These are phyloP conservation scores for Cryphonectria japonica DNA, from an alignment of 2,329 filamentous ascomycete species.

Conservation along the genomic window DNA sequence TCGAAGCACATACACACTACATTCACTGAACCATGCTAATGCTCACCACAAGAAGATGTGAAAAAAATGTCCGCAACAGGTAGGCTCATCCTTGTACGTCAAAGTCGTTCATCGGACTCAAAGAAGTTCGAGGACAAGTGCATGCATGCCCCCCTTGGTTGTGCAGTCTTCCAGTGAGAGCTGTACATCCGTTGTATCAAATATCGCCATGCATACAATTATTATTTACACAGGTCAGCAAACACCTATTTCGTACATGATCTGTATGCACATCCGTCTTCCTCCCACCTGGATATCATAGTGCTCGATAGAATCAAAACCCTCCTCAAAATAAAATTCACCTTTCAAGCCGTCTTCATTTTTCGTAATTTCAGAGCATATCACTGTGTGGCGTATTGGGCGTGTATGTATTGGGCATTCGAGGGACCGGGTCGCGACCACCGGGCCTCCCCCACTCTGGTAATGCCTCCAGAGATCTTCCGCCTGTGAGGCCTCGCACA, in stretches of 20 bases:
- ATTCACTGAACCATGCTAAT: constrained; percentile 36
- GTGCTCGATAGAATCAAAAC: background rate
- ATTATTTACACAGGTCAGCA: constrained; percentile 9
- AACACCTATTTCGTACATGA: constrained; percentile 12
- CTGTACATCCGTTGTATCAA: background rate
- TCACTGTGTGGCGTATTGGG: constrained; percentile 40
- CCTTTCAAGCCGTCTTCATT: background rate
- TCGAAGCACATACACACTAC: constrained; percentile 29
- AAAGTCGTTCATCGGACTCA: background rate
- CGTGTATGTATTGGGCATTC: constrained; percentile 42
- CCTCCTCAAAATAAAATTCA: background rate
- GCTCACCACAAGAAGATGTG: constrained; percentile 29
- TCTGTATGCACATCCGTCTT: background rate
- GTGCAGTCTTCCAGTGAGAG: constrained; percentile 4
- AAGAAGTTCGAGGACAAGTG: background rate
- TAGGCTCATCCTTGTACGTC: constrained; percentile 27
- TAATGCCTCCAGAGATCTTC: constrained; percentile 43
- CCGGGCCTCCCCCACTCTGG: constrained; percentile 19
- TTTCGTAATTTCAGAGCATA: constrained; percentile 36
- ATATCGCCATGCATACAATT: constrained; percentile 16
- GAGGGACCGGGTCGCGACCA: constrained; percentile 47
- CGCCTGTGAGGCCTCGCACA: constrained; percentile 66
- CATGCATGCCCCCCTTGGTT: constrained; percentile 9
- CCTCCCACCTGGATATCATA: background rate
- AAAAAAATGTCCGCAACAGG: constrained; percentile 28